These are phyloP conservation scores for Exophiala phaeomuriformis DNA, from an alignment of 2,329 filamentous ascomycete genomes.

Conservation along the genomic window DNA sequence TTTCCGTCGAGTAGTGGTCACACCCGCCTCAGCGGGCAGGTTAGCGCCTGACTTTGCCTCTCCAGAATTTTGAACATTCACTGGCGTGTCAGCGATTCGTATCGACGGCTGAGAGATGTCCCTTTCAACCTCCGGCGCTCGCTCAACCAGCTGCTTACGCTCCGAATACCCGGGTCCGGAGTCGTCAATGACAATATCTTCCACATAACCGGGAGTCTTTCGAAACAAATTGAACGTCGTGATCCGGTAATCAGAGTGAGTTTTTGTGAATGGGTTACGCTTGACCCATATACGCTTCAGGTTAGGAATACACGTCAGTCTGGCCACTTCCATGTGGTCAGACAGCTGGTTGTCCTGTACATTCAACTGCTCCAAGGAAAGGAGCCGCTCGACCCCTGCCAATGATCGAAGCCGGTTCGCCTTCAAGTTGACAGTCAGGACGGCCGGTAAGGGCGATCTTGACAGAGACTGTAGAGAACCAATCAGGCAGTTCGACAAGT, in stretches of 20 bases:
- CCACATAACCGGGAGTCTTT: constrained; percentile 76
- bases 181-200: constrained; percentile 85
- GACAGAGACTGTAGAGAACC: constrained; percentile 82
- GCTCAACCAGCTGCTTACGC: constrained; percentile 73
- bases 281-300: constrained; percentile 88
- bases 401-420: constrained; percentile 81
- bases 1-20: constrained; percentile 34
- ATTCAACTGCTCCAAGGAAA: constrained; percentile 82
- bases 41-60: constrained; percentile 2
- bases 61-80: constrained; percentile 14
- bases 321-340: constrained; percentile 85
- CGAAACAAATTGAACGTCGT: constrained; percentile 96
- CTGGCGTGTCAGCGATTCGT: constrained; percentile 14
- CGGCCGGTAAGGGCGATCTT: constrained; percentile 80
- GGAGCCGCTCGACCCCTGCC: constrained; percentile 80
- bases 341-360: constrained; percentile 81
- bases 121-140: constrained; percentile 65
- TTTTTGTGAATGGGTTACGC: constrained; percentile 85
- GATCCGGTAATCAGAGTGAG: constrained; percentile 75
- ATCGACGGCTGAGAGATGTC: constrained; percentile 45
- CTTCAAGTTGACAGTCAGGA: constrained; percentile 84
- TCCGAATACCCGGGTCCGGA: constrained; percentile 77
- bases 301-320: constrained; percentile 82
- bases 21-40: constrained; percentile 15
- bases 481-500: constrained; percentile 96